Evolutionary conservation across 176 grass and related monocot species (phyloP), one percentile per base, ranked within the genome.

Genomic region (Ananas comosus): DNA sequence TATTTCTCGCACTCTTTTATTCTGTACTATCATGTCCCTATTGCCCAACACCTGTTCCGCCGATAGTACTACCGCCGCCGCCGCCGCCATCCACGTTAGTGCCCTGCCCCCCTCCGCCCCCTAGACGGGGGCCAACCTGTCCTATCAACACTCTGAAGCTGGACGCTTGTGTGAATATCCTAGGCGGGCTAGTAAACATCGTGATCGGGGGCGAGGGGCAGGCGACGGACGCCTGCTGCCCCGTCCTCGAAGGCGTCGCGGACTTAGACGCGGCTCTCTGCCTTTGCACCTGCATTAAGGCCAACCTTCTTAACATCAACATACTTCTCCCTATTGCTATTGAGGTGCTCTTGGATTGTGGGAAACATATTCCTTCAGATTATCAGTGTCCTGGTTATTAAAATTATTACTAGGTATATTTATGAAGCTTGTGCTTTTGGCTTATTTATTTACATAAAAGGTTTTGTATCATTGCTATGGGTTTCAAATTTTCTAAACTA

Each of bases 71-170:
- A 9, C 50, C 69, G 0, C 12, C 51, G 3, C 19, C n/a, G n/a
- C 22, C 69, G 6, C 69, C 69, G n/a, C 71, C 71, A 11, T 12
- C 57, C 1, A 13, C 4, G 17, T 2, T 33, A 12, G 14, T 13
- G 17, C 69, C 69, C 3, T 53, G 23, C 49, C 4, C 24, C 13
- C 50, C 69, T 1, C 10, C 69, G 4, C 69, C 69, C 50, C 56
- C 69, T 2, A 4, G 3, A 11, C 13, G 13, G 25, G 4, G 11
- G 10, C 50, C 23, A 16, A 1, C 27, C 25, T 72, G 70, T 52
- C 70, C 71, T n/a, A 18, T 64, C 53, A 50, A 67, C 64, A 42
- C 63, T 10, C 23, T 66, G 14, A 76, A 76, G 73, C 73, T 67
- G 9, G 14, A 28, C 50, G 58, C 72, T 13, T 74, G 72, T 8